phyloP scores from a whole-genome alignment of 1,139 yeast species.

The Sugiyamaella paludigena region DNA sequence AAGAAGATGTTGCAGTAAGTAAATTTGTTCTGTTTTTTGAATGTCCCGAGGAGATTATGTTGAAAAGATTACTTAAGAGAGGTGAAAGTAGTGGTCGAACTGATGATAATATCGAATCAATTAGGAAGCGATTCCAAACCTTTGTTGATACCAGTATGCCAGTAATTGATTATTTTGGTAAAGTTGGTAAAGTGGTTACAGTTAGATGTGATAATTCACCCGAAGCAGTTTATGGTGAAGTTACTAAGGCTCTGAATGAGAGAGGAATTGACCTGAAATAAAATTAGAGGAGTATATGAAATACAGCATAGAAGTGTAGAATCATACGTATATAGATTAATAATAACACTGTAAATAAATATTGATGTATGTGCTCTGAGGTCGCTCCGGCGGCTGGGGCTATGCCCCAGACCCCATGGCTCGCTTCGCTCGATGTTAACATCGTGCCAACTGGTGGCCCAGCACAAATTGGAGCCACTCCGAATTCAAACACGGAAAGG shows the following conservation, averaged over 20 bases:
- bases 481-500: no score
- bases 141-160: constrained; percentile 93
- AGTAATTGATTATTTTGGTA: constrained; percentile 79
- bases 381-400: neutral
- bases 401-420: no score
- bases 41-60: constrained; percentile 90
- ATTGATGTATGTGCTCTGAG: neutral
- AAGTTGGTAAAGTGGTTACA: constrained; percentile 72
- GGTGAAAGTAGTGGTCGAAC: constrained; percentile 93
- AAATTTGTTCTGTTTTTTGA: constrained; percentile 86
- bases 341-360: neutral
- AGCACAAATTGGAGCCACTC: no score
- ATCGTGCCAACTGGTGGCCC: no score
- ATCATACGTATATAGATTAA: neutral
- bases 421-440: no score
- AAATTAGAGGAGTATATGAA: no score
- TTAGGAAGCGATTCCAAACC: constrained; percentile 81
- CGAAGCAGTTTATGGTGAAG: constrained; percentile 72
- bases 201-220: constrained; percentile 78
- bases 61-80: constrained; percentile 77
- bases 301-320: neutral
- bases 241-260: constrained; percentile 58
- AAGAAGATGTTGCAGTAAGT: constrained; percentile 69
- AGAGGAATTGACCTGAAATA: constrained; percentile 19
- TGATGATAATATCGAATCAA: constrained; percentile 90